Evolutionary conservation across 768 basidiomycete species (phyloP).

Genomic region (Royoungia palumana): DNA sequence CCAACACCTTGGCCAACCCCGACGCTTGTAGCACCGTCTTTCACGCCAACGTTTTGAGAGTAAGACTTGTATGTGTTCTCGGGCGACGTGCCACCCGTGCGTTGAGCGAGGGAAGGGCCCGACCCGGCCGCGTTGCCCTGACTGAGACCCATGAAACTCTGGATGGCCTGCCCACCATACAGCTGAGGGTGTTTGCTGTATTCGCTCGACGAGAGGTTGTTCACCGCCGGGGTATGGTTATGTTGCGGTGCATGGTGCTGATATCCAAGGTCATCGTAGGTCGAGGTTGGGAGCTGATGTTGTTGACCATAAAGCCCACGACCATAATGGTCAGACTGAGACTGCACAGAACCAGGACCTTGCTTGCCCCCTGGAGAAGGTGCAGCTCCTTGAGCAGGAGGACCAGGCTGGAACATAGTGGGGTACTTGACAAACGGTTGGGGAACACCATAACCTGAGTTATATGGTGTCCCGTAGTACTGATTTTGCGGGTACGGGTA

Average conservation of each 20-base stretch:
- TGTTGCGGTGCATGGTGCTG: constrained; percentile 55
- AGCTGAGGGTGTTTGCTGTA: constrained; percentile 45
- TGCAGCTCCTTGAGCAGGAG: constrained; percentile 63
- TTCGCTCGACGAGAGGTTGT: constrained; percentile 38
- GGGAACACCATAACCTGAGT: constrained; percentile 51
- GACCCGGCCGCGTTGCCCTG: constrained; percentile 39
- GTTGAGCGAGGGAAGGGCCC: constrained; percentile 46
- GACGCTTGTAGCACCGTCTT: constrained; percentile 54
- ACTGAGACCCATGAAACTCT: constrained; percentile 68
- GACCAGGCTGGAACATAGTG: constrained; percentile 68
- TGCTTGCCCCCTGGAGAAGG: constrained; percentile 68
- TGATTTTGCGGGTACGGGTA: constrained; percentile 74
- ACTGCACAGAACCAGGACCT: constrained; percentile 50
- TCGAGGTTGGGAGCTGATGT: constrained; percentile 40
- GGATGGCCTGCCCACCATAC: constrained; percentile 56
- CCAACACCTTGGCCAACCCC: constrained; percentile 36
- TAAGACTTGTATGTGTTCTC: constrained; percentile 78
- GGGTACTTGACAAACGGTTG: constrained; percentile 78
- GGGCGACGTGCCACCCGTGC: constrained; percentile 53
- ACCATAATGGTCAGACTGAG: constrained; percentile 56
- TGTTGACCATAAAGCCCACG: constrained; percentile 68
- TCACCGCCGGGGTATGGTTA: constrained; percentile 49
- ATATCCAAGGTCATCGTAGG: constrained; percentile 52
- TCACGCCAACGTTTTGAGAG: constrained; percentile 45
- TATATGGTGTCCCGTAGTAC: constrained; percentile 73